A percentile compares a stretch with the other conserved stretches of the same genome.
Evolutionary conservation across 306 rosid genomes (phyloP).

Genomic region (Abrus pulchellus): DNA sequence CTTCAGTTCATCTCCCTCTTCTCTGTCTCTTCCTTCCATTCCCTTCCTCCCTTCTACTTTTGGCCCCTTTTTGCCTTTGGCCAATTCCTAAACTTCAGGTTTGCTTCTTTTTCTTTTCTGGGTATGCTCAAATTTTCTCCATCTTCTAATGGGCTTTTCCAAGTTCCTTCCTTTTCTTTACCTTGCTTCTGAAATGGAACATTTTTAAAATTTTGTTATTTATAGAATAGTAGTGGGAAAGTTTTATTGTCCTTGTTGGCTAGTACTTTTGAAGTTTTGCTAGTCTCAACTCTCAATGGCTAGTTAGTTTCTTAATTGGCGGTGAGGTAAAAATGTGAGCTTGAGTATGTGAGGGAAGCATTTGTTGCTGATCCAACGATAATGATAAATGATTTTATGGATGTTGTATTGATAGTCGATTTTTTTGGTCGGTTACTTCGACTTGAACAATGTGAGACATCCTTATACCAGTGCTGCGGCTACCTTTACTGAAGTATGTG

Average conservation of each 20-base stretch:
- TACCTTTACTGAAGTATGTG: neutral
- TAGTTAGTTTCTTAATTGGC: neutral
- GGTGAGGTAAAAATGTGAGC: slow-evolving; percentile 6
- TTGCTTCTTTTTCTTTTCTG: neutral
- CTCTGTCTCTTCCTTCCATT: slow-evolving; percentile 70
- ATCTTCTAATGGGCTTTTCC: slow-evolving; percentile 43
- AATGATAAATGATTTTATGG: neutral
- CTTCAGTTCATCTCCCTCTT: slow-evolving; percentile 76
- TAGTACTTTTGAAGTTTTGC: neutral
- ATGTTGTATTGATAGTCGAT: slow-evolving; percentile 1
- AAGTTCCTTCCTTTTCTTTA: slow-evolving; percentile 29
- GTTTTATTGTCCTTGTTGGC: neutral
- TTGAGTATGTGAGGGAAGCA: neutral
- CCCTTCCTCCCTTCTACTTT: slow-evolving; percentile 86
- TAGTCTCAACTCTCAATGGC: neutral
- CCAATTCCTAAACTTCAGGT: slow-evolving; percentile 89
- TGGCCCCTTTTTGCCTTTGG: slow-evolving; percentile 89
- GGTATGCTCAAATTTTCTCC: neutral
- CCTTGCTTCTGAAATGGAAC: slow-evolving; percentile 11
- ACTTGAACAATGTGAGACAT: neutral
- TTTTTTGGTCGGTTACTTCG: neutral
- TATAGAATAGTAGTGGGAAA: neutral
- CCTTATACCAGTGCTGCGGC: neutral
- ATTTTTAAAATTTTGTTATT: neutral
- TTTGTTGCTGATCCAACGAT: slow-evolving; percentile 12